Conservation (phyloP, 495 filamentous ascomycete genomes). For the Neurospora sp. region DNA sequence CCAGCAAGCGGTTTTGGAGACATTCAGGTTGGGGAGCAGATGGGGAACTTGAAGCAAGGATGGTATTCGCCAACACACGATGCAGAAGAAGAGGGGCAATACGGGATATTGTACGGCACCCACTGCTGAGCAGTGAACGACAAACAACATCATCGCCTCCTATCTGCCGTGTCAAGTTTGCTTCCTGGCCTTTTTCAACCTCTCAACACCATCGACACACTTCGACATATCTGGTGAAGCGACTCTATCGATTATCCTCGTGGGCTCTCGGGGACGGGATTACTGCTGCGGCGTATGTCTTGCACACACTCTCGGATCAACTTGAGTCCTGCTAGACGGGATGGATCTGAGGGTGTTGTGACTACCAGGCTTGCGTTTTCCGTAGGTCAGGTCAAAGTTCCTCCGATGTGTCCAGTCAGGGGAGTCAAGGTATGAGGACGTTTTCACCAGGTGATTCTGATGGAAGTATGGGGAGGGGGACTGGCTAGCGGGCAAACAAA, state of each 20-base stretch:
- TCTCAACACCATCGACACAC: neutral
- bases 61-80: neutral
- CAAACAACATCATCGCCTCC: constrained; percentile 7
- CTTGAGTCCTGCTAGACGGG: constrained; percentile 12
- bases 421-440: neutral
- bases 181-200: neutral
- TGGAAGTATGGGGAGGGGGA: neutral
- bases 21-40: neutral
- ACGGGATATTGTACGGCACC: neutral
- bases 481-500: neutral
- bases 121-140: neutral
- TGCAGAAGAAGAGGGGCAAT: neutral
- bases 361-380: neutral
- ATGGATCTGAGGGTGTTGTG: neutral
- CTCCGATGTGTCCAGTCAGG: neutral
- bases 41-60: constrained; percentile 4
- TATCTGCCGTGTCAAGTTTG: neutral
- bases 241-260: neutral
- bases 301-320: constrained; percentile 1
- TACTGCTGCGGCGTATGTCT: constrained; percentile 12
- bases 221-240: neutral
- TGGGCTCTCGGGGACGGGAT: constrained; percentile 6
- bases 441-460: neutral
- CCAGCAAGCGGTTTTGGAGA: neutral
- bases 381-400: constrained; percentile 29